Conservation (phyloP, 23 red algal genomes). For the Gracilaria domingensis region DNA sequence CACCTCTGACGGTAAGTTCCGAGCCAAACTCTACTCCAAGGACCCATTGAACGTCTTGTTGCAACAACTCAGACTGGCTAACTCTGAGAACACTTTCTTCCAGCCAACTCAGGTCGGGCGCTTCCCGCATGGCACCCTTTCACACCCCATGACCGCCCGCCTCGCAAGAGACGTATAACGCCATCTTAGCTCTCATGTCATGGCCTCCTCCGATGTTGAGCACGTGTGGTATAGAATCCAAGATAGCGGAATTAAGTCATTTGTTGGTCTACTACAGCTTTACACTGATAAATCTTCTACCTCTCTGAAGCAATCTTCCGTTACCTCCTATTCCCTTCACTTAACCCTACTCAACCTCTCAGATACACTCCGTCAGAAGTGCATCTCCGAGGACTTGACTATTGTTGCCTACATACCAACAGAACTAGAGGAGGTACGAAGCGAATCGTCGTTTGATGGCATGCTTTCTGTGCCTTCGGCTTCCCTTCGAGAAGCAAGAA, state of each 20-base stretch:
- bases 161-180: neutral
- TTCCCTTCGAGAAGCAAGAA: constrained; percentile 13
- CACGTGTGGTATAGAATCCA: neutral
- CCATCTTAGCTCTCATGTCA: neutral
- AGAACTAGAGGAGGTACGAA: neutral
- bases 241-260: constrained; percentile 1
- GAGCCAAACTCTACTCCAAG: neutral
- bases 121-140: neutral
- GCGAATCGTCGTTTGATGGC: neutral
- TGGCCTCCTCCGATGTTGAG: neutral
- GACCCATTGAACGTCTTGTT: neutral
- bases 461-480: neutral
- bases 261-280: neutral
- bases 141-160: neutral
- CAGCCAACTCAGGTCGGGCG: neutral
- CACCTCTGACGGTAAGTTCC: neutral
- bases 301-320: constrained; percentile 20
- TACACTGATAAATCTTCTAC: constrained; percentile 40
- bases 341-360: constrained; percentile 27
- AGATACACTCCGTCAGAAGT: neutral
- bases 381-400: neutral
- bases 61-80: neutral
- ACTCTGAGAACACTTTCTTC: neutral
- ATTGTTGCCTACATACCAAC: neutral
- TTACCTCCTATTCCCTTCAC: constrained; percentile 17